phyloP scores from a whole-genome alignment of 2,329 filamentous ascomycete genomes.

The Chalaropsis thielavioides region DNA sequence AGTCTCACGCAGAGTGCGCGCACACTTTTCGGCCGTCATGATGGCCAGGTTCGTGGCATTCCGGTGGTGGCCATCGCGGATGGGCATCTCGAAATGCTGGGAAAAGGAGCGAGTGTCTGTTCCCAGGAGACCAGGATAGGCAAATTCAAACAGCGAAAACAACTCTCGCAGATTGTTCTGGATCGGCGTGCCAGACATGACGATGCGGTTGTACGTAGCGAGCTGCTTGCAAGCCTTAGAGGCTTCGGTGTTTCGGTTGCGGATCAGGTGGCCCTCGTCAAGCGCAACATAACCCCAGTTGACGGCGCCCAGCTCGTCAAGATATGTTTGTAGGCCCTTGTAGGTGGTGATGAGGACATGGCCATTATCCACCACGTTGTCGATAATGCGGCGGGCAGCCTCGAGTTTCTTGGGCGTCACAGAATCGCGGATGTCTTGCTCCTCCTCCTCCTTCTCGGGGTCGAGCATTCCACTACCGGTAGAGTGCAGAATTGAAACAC shows the following conservation, averaged over 20 bases:
- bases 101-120: conserved; percentile 77
- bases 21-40: conserved; percentile 86
- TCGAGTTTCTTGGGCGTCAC: conserved; percentile 38
- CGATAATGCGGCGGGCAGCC: conserved; percentile 65
- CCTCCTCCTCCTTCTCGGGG: conserved; percentile 46
- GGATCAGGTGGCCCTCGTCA: conserved; percentile 95
- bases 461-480: conserved; percentile 96
- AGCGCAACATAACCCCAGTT: conserved; percentile 90
- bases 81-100: conserved; percentile 84
- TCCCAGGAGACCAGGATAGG: conserved; percentile 89
- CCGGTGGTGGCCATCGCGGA: conserved; percentile 82
- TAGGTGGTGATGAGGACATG: conserved; percentile 95
- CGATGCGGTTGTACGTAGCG: conserved; percentile 76
- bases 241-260: conserved; percentile 88
- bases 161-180: conserved; percentile 92
- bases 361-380: conserved; percentile 67
- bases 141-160: conserved; percentile 96
- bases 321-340: conserved; percentile 85
- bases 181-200: conserved; percentile 91
- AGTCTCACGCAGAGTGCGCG: conserved; percentile 81
- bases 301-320: conserved; percentile 63
- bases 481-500: conserved; percentile 87
- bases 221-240: conserved; percentile 93
- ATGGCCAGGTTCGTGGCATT: conserved; percentile 91
- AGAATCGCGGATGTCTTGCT: conserved; percentile 36